Evolutionary conservation across 2,329 filamentous ascomycete genomes (phyloP), one percentile per base, ranked within the genome.

Genomic region (Cryphonectria japonica): DNA sequence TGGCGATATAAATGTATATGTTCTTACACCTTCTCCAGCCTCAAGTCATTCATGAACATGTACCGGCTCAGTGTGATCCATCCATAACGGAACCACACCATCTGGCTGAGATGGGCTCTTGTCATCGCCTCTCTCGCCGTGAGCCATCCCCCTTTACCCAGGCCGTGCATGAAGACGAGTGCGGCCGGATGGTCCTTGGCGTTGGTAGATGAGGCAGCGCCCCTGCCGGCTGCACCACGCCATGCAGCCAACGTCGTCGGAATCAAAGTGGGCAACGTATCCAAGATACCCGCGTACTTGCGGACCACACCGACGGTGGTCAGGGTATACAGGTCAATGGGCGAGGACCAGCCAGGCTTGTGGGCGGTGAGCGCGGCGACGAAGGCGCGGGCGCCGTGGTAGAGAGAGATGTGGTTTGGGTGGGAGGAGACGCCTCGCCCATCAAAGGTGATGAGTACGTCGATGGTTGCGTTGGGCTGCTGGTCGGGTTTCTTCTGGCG

Each of bases 41-140:
- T 87, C 81, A 99, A 79, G 79, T 98, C 95, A 81, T 99, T 99
- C 43, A 98, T 88, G 70, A 94, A 88, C 96, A 99, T 98, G 82
- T 98, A 99, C 72, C 96, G 86, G 77, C 94, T 96, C 70, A 97
- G 79, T 0, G 89, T 87, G 78, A 99, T 97, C 94, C 95, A 99
- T 2, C 94, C 93, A 88, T 94, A 98, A 9, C 96, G 89, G 79
- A 98, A 99, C 96, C 96, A 99, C 52, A 93, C 89, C 96, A 99
- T 99, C 86, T 99, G 96, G 80, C 94, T 98, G 82, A 90, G 86
- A 83, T 99, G 96, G 39, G 93, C 95, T 69, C 87, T 86, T 1
- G 93, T 94, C 96, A 99, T 99, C 43, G 96, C 95, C 69, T 84
- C 86, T 83, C 95, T 92, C 9, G 93, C 95, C 41, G 86, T 84